Evolutionary conservation across 306 rosid species (phyloP).

Genomic region (Boehmeria nivea): DNA sequence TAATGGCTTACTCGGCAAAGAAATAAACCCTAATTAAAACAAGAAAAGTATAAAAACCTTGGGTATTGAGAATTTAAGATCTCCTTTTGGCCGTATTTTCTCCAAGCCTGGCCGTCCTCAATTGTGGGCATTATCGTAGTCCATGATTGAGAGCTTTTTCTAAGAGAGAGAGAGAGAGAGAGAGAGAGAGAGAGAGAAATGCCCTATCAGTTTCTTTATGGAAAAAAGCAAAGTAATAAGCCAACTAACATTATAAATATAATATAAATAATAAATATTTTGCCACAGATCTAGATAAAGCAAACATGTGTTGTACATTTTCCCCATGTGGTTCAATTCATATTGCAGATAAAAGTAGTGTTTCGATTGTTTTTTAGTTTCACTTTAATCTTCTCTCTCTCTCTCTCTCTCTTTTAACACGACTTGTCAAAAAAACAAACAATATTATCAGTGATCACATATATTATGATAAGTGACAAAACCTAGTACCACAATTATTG

Average conservation of each 20-base stretch:
- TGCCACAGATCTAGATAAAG: not conserved
- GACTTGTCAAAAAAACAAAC: too few species aligned
- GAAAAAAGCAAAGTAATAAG: not conserved
- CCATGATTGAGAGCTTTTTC: slow-evolving; percentile 43
- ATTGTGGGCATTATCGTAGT: slow-evolving; percentile 6
- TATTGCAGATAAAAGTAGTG: not conserved
- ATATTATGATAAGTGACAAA: not conserved
- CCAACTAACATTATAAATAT: not conserved
- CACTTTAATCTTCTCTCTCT: too few species aligned
- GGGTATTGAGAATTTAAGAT: slow-evolving; percentile 67
- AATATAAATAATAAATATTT: not conserved
- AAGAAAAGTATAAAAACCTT: slow-evolving; percentile 47
- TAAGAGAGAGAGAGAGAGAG: slow-evolving; percentile 15
- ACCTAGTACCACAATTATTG: not conserved
- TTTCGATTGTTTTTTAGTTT: not conserved
- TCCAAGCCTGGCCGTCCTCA: slow-evolving; percentile 68
- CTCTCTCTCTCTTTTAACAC: too few species aligned
- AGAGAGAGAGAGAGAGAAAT: not conserved
- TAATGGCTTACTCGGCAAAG: too few species aligned
- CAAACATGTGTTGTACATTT: not conserved
- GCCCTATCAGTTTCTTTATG: not conserved
- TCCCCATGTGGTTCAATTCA: slow-evolving; percentile 6
- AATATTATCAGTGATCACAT: not conserved
- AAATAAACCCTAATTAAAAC: not conserved
- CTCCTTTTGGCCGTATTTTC: slow-evolving; percentile 86